A percentile compares a stretch with the other conserved stretches of the same genome.
These are phyloP conservation scores for Mucor velutinosus DNA, from an alignment of 371 early-diverging fungal species.

Conservation along the genomic window DNA sequence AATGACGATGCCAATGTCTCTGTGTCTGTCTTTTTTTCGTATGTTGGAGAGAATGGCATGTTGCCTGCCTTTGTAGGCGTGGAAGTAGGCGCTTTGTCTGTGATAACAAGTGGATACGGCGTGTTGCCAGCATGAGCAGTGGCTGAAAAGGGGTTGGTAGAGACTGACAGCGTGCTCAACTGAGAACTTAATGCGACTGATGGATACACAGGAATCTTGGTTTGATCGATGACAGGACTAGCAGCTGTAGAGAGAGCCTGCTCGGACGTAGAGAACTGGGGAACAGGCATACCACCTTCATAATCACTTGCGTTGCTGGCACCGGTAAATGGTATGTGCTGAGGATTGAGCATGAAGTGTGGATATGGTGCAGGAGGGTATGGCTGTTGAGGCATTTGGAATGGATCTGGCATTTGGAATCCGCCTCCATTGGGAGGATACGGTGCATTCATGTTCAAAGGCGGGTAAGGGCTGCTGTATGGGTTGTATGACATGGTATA, in stretches of 20 bases:
- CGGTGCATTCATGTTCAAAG: not conserved
- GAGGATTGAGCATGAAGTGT: not conserved
- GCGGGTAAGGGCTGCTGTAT: not conserved
- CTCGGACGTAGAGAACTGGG: not conserved
- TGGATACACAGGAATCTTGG: not conserved
- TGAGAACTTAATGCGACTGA: not conserved
- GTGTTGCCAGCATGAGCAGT: not conserved
- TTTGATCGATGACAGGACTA: not conserved
- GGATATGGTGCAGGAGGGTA: not conserved
- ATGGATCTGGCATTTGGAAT: constrained; percentile 12
- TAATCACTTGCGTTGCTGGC: not conserved
- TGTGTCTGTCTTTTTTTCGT: not conserved
- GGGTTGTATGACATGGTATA: not conserved
- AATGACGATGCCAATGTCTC: not conserved
- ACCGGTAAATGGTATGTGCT: not conserved
- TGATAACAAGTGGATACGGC: not conserved
- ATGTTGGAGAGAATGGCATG: not conserved
- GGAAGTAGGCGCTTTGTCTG: not conserved
- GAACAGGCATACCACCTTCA: not conserved
- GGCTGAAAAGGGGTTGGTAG: not conserved
- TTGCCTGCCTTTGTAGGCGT: not conserved
- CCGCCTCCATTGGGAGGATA: constrained; percentile 3
- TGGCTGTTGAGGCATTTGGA: not conserved
- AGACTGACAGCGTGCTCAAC: not conserved
- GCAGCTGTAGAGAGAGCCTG: not conserved